These are phyloP conservation scores for Zychaea mexicana DNA, from an alignment of 371 early-diverging fungal genomes.

Conservation along the genomic window DNA sequence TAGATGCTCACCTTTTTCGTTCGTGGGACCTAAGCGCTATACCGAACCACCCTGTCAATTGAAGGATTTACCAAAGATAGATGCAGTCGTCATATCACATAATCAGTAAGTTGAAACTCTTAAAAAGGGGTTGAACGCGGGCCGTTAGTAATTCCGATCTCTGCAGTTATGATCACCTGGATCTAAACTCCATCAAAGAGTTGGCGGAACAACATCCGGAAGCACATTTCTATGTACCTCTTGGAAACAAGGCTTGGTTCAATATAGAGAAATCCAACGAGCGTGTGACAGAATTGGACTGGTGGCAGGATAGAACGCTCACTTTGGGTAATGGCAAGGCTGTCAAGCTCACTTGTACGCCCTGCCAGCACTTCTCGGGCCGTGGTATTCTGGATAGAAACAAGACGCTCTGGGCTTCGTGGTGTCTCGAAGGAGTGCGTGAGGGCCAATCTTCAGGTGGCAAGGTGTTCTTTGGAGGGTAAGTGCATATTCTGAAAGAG, in stretches of 20 bases:
- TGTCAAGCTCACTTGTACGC: slow-evolving; percentile 63
- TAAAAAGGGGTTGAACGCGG: background rate
- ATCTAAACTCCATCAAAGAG: slow-evolving; percentile 54
- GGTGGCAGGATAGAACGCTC: slow-evolving; percentile 73
- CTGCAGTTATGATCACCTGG: slow-evolving; percentile 75
- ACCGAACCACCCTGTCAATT: slow-evolving; percentile 69
- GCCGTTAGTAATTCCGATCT: background rate
- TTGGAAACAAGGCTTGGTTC: slow-evolving; percentile 74
- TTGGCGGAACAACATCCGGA: slow-evolving; percentile 45
- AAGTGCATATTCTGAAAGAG: slow-evolving; percentile 10
- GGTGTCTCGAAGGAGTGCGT: slow-evolving; percentile 52
- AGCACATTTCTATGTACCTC: slow-evolving; percentile 69
- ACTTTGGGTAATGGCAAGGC: slow-evolving; percentile 21
- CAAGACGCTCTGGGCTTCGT: slow-evolving; percentile 79
- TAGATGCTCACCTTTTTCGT: slow-evolving; percentile 68
- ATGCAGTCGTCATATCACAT: slow-evolving; percentile 74
- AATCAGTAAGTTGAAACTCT: slow-evolving; percentile 48
- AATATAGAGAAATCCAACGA: slow-evolving; percentile 45
- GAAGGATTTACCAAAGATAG: slow-evolving; percentile 65
- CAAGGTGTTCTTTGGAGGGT: slow-evolving; percentile 73
- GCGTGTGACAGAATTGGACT: slow-evolving; percentile 67
- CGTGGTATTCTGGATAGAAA: slow-evolving; percentile 65
- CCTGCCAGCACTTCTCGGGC: slow-evolving; percentile 80
- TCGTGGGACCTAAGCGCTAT: slow-evolving; percentile 65
- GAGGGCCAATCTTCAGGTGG: slow-evolving; percentile 24